Percentiles rank a stretch among this genome's conserved stretches.
These are phyloP conservation scores for Haematococcus sp. DNA, from an alignment of 139 green algal genomes.

Conservation along the genomic window DNA sequence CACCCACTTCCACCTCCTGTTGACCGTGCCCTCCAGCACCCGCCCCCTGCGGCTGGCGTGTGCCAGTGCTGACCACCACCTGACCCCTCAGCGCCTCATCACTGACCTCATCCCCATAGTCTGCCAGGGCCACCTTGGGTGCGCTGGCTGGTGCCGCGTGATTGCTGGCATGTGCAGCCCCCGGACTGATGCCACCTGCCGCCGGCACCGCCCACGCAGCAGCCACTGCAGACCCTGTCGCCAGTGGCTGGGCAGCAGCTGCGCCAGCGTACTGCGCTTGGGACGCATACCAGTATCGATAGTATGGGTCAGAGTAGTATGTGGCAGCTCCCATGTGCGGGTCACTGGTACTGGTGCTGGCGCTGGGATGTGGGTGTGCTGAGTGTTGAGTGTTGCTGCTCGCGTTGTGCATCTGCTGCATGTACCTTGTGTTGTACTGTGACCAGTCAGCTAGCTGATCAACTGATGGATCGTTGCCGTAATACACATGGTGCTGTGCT, in stretches of 20 bases:
- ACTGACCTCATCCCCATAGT: slow-evolving; percentile 13
- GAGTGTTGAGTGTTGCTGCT: no score
- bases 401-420: no score
- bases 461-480: background rate
- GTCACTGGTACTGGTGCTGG: no score
- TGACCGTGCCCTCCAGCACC: no score
- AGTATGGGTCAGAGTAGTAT: no score
- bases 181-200: no score
- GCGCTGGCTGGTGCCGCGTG: background rate
- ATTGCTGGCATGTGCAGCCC: background rate
- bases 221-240: background rate
- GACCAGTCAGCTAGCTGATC: background rate
- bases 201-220: background rate
- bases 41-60: no score
- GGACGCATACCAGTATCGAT: no score
- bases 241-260: no score
- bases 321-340: no score
- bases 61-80: background rate
- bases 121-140: background rate
- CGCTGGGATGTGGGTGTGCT: no score
- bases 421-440: background rate
- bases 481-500: background rate
- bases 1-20: background rate
- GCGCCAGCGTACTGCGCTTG: no score
- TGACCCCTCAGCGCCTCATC: slow-evolving; percentile 12